These are phyloP conservation scores for Pichia sp. DNA, from an alignment of 1,139 yeast genomes.

Conservation along the genomic window DNA sequence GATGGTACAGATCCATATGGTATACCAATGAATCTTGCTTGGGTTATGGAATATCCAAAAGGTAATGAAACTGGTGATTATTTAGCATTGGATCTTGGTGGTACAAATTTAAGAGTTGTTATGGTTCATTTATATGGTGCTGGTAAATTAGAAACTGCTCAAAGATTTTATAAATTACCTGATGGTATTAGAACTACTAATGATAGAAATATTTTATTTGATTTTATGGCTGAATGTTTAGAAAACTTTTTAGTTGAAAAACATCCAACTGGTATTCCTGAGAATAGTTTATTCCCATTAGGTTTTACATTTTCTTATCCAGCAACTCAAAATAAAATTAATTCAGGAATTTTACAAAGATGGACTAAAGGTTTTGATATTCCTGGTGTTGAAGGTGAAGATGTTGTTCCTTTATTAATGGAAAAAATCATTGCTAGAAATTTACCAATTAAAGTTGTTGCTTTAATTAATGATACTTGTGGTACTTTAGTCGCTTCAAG, in stretches of 20 bases:
- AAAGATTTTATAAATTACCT: constrained; percentile 78
- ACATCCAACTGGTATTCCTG: constrained; percentile 56
- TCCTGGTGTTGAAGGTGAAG: constrained; percentile 89
- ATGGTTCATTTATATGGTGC: constrained; percentile 78
- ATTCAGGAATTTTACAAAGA: constrained; percentile 84
- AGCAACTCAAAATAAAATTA: constrained; percentile 77
- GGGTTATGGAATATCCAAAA: constrained; percentile 85
- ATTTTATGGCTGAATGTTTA: constrained; percentile 81
- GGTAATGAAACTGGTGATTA: constrained; percentile 89
- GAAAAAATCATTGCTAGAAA: constrained; percentile 58
- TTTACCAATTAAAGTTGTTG: constrained; percentile 84
- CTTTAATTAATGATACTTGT: constrained; percentile 93
- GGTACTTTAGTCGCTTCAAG: constrained; percentile 96
- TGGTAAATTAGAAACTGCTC: constrained; percentile 75
- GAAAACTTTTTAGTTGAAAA: constrained; percentile 54
- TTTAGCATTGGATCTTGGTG: constrained; percentile 94
- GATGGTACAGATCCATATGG: constrained; percentile 29
- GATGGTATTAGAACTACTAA: constrained; percentile 69
- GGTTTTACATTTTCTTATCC: constrained; percentile 98
- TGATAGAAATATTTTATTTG: constrained; percentile 71
- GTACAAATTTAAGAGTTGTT: constrained; percentile 91
- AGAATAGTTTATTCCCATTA: constrained; percentile 50
- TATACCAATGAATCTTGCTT: constrained; percentile 29
- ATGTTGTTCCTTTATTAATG: constrained; percentile 89
- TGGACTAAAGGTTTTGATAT: constrained; percentile 99